Percentiles rank a stretch among this genome's conserved stretches.
Evolutionary conservation across 2,329 filamentous ascomycete genomes (phyloP).

Genomic region (Curvularia sp.): DNA sequence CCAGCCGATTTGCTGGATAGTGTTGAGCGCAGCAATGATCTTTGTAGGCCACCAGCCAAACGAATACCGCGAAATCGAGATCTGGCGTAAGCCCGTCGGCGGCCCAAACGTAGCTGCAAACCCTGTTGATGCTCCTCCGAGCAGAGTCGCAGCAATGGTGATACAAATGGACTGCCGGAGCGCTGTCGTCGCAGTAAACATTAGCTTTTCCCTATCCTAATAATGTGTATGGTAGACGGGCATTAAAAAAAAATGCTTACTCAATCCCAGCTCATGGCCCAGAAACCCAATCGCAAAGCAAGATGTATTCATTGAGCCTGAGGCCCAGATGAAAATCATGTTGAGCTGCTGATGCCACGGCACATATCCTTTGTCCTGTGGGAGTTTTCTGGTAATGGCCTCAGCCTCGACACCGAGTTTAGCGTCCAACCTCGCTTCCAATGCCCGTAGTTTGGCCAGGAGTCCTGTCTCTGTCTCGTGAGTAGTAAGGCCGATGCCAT

Average conservation of each 20-base stretch:
- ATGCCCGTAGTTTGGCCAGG: slow-evolving; percentile 24
- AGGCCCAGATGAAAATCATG: slow-evolving; percentile 56
- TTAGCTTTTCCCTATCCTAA: slow-evolving; percentile 4
- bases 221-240: too few relatives aligned
- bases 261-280: slow-evolving; percentile 58
- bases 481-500: slow-evolving; percentile 9
- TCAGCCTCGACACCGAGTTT: slow-evolving; percentile 35
- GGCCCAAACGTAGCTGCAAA: slow-evolving; percentile 54
- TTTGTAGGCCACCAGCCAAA: slow-evolving; percentile 61
- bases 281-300: slow-evolving; percentile 52
- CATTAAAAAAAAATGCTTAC: slow-evolving; percentile 18
- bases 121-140: slow-evolving; percentile 52
- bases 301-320: slow-evolving; percentile 52
- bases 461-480: slow-evolving; percentile 19
- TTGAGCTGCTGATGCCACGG: slow-evolving; percentile 37
- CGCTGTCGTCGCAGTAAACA: slow-evolving; percentile 17
- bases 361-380: slow-evolving; percentile 37
- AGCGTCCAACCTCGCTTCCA: slow-evolving; percentile 31
- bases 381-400: slow-evolving; percentile 34
- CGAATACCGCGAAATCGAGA: slow-evolving; percentile 55
- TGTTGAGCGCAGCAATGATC: slow-evolving; percentile 56
- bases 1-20: slow-evolving; percentile 56
- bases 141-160: slow-evolving; percentile 51
- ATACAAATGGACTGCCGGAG: slow-evolving; percentile 54
- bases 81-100: slow-evolving; percentile 53